Evolutionary conservation across 169 alveolate species (phyloP).

Genomic region (Plasmodium malariae): DNA sequence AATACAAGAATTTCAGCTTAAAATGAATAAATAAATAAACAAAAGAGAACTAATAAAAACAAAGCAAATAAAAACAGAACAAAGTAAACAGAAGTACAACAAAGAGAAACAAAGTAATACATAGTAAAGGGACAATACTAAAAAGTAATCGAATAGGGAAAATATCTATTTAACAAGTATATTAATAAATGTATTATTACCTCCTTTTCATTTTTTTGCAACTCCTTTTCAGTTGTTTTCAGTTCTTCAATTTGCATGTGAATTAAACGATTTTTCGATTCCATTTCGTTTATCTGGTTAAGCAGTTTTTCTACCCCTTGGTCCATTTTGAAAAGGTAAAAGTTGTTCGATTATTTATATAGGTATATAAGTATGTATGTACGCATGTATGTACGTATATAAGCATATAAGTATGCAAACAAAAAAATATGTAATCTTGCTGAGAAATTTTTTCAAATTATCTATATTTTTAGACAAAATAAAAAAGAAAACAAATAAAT

Average conservation of each 20-base stretch:
- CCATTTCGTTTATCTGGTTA: constrained; percentile 62
- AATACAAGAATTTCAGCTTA: neutral
- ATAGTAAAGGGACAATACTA: too few relatives aligned
- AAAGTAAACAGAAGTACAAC: too few relatives aligned
- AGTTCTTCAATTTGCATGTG: constrained; percentile 62
- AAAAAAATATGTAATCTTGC: too few relatives aligned
- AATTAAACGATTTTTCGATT: constrained; percentile 68
- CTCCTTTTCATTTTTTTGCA: constrained; percentile 72
- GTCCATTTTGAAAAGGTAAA: constrained; percentile 32
- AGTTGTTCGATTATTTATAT: neutral
- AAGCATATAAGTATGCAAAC: neutral
- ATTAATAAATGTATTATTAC: constrained; percentile 21
- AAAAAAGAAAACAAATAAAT: too few relatives aligned
- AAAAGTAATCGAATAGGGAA: neutral
- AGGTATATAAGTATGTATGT: neutral
- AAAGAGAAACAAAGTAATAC: too few relatives aligned
- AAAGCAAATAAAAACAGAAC: too few relatives aligned
- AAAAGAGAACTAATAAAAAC: too few relatives aligned
- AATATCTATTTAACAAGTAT: neutral
- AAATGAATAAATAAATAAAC: neutral
- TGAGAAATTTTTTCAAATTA: too few relatives aligned
- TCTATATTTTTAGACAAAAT: too few relatives aligned
- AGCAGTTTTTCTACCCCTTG: constrained; percentile 57
- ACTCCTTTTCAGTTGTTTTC: constrained; percentile 74
- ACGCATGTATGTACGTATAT: neutral